Percentiles rank a stretch among this genome's conserved stretches.
Conservation (phyloP, 2,329 filamentous ascomycete genomes). For the Penicillium glabrum region DNA sequence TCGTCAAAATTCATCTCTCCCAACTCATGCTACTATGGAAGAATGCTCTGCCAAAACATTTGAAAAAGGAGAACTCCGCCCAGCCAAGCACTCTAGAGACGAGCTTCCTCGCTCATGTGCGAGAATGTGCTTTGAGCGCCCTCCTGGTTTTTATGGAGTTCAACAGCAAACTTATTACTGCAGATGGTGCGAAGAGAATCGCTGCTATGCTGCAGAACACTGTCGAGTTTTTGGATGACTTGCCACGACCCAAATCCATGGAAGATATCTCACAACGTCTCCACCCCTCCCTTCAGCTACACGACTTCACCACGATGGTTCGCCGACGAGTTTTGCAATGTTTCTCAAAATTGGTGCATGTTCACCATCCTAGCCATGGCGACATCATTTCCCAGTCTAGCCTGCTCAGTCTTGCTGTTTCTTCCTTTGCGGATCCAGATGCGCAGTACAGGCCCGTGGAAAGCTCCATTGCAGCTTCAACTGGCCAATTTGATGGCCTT, state of each 20-base stretch:
- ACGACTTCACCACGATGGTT: slow-evolving; percentile 91
- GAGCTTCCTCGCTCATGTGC: slow-evolving; percentile 89
- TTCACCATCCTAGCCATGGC: slow-evolving; percentile 79
- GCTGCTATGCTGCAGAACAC: slow-evolving; percentile 95
- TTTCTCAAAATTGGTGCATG: slow-evolving; percentile 85
- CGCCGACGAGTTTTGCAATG: slow-evolving; percentile 90
- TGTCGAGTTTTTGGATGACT: slow-evolving; percentile 78
- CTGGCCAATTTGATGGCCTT: slow-evolving; percentile 85
- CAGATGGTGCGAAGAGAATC: slow-evolving; percentile 90
- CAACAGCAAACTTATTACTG: slow-evolving; percentile 86
- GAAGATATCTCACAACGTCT: slow-evolving; percentile 85
- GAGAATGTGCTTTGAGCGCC: slow-evolving; percentile 89
- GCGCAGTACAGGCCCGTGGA: slow-evolving; percentile 73
- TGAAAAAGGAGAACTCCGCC: slow-evolving; percentile 87
- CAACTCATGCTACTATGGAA: slow-evolving; percentile 95
- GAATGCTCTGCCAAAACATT: slow-evolving; percentile 89
- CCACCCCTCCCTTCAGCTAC: slow-evolving; percentile 79
- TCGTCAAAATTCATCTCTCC: slow-evolving; percentile 96
- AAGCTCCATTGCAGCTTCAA: slow-evolving; percentile 85
- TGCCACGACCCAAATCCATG: slow-evolving; percentile 79
- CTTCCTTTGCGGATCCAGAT: slow-evolving; percentile 90
- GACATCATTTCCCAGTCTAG: slow-evolving; percentile 90
- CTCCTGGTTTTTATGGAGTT: slow-evolving; percentile 91
- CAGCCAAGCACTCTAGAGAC: slow-evolving; percentile 83
- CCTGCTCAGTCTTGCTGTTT: slow-evolving; percentile 82